Conservation (phyloP, 345 rosid genomes). For the Dimocarpus longan region DNA sequence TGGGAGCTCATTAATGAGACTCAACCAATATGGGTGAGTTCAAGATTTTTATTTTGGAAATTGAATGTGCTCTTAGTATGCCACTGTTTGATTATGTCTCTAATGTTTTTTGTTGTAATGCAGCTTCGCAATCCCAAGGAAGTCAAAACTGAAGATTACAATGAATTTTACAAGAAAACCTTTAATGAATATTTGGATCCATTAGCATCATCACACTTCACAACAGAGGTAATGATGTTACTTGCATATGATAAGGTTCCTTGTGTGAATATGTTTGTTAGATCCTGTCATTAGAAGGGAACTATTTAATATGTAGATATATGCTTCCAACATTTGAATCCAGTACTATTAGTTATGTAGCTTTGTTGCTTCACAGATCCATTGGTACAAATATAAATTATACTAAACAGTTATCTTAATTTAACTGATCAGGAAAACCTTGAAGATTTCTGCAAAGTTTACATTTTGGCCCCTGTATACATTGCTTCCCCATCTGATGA, state of each 20-base stretch:
- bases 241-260: background rate
- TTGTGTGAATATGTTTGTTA: background rate
- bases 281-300: background rate
- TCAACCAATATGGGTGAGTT: constrained; percentile 91
- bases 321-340: constrained; percentile 14
- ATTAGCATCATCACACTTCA: constrained; percentile 92
- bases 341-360: background rate
- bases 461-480: background rate
- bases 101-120: constrained; percentile 23
- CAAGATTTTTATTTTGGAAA: constrained; percentile 13
- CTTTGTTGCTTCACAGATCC: background rate
- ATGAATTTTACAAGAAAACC: constrained; percentile 86
- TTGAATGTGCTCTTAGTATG: background rate
- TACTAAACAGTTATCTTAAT: background rate
- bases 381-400: background rate
- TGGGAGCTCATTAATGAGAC: constrained; percentile 97
- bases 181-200: constrained; percentile 95
- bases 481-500: constrained; percentile 14
- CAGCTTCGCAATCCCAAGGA: constrained; percentile 96
- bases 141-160: constrained; percentile 84
- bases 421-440: background rate
- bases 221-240: constrained; percentile 72
- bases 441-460: background rate
- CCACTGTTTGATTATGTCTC: constrained; percentile 3
- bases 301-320: background rate